These are phyloP conservation scores for Amanita pallidorosea DNA, from an alignment of 768 basidiomycete genomes.

Conservation along the genomic window DNA sequence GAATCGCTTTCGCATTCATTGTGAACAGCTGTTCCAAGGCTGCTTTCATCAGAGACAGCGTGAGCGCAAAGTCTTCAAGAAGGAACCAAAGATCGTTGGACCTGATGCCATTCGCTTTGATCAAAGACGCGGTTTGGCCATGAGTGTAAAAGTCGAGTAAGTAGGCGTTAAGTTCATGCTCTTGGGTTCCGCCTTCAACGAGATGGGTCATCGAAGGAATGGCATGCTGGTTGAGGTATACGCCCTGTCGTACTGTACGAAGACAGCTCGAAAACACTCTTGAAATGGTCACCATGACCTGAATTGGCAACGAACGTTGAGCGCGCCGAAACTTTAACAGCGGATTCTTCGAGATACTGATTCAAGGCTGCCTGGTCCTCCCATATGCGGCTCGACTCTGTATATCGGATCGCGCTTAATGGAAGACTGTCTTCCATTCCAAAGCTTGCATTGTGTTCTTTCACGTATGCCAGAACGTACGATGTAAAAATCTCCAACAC, in stretches of 20 bases:
- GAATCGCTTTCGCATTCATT: conserved; percentile 10
- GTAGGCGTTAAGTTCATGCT: conserved; percentile 45
- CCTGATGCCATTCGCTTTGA: conserved; percentile 46
- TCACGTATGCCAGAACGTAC: conserved; percentile 41
- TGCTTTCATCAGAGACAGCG: conserved; percentile 36
- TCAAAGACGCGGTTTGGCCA: conserved; percentile 41
- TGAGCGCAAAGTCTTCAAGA: conserved; percentile 46
- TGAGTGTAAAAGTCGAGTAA: conserved; percentile 61
- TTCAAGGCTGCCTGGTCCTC: conserved; percentile 17
- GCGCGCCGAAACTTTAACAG: conserved; percentile 30
- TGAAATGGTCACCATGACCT: conserved; percentile 49
- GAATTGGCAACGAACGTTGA: conserved; percentile 62
- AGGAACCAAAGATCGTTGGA: conserved; percentile 55
- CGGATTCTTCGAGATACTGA: conserved; percentile 24
- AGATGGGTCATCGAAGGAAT: conserved; percentile 43
- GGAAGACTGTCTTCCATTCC: conserved; percentile 38
- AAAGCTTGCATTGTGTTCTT: conserved; percentile 24
- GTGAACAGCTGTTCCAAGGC: conserved; percentile 36
- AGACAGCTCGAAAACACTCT: conserved; percentile 38
- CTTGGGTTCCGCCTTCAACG: conserved; percentile 9
- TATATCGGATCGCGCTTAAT: conserved; percentile 25
- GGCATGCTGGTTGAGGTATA: conserved; percentile 47
- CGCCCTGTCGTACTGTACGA: conserved; percentile 38
- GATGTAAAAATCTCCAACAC: conserved; percentile 42
- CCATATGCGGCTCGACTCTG: not conserved